Conservation (phyloP, 768 basidiomycete species). For the Candolleomyces aberdarensis region DNA sequence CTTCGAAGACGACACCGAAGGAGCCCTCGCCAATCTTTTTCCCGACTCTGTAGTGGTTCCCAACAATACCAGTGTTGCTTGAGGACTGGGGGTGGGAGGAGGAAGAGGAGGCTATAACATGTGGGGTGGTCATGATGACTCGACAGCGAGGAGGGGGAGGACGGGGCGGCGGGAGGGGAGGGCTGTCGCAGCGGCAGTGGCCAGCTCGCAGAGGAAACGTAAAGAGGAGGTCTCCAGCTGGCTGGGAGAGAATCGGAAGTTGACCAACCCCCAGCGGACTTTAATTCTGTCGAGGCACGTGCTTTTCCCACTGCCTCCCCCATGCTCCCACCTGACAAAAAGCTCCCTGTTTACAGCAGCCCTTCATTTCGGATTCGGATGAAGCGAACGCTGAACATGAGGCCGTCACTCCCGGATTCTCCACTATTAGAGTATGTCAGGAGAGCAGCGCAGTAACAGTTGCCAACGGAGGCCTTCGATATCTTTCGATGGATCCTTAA, state of each 20-base stretch:
- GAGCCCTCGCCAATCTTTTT: constrained; percentile 99
- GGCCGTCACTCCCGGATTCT: too few species aligned
- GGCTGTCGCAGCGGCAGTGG: constrained; percentile 16
- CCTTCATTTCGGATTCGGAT: too few species aligned
- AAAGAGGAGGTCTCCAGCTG: constrained; percentile 10
- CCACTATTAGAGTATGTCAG: too few species aligned
- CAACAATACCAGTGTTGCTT: constrained; percentile 72
- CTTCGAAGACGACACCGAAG: constrained; percentile 98
- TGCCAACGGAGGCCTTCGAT: too few species aligned
- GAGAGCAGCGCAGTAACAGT: too few species aligned
- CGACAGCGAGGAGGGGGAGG: constrained; percentile 1
- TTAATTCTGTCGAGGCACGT: constrained; percentile 11
- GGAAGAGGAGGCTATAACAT: constrained; percentile 80
- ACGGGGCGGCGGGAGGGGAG: constrained; percentile 7
- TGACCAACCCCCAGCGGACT: constrained; percentile 19
- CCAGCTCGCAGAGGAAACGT: constrained; percentile 18
- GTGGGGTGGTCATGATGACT: constrained; percentile 67
- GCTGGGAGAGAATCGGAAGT: constrained; percentile 25
- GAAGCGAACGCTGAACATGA: too few species aligned
- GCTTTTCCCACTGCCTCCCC: not conserved
- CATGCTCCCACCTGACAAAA: constrained; percentile 11
- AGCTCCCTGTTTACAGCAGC: too few species aligned
- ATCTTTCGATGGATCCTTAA: too few species aligned
- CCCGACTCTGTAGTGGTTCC: constrained; percentile 82
- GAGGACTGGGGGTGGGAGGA: constrained; percentile 62